Evolutionary conservation across 164 flowering plant genomes (phyloP), one percentile per base, ranked within the genome.

Genomic region (Vitis vinifera): DNA sequence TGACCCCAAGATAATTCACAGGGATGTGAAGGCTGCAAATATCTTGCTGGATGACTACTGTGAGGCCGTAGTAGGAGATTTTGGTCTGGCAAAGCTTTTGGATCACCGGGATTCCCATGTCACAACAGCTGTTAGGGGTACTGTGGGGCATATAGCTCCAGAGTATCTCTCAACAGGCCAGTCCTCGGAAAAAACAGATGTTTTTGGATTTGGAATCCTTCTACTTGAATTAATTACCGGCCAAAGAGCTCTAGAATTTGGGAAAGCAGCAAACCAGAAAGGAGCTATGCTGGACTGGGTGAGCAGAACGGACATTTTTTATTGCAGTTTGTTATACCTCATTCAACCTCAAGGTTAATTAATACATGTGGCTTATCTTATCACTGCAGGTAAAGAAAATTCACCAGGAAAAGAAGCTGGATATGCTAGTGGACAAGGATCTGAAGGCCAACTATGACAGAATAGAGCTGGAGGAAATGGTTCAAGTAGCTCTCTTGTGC

Each of bases 11-110:
- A 87, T 89, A 44, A 89, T 89, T 65, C 94, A 87, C 69, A 81
- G 91, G 68, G 94, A 89, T 78, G 94, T 89, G 13, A 89, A 89
- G 78, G 93, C 93, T 50, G 93, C 93, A 68, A 89, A 89, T 68
- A 86, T 89, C 63, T 69, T 89, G 74, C 91, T 89, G 9, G 94
- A 89, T 70, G 91, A 89, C 37, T 78, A 83, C 60, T 86, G 75
- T 66, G 91, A 89, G 73, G 91, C 89, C 13, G 87, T 88, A n/a
- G 92, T 88, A 12, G 94, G 94, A 69, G 94, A 89, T 72, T 89
- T 89, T 62, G 94, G 94, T 2, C 57, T 88, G 68, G 92, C 94
- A 23, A 89, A 88, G 81, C 82, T 88, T 37, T 74, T 88, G 51
- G 89, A 88, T 69, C 91, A 89, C 71, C 65, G 61, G 12, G 90